Base-by-base conservation (phyloP, 805 yeast species). In the Candida xyloterini region DNA sequence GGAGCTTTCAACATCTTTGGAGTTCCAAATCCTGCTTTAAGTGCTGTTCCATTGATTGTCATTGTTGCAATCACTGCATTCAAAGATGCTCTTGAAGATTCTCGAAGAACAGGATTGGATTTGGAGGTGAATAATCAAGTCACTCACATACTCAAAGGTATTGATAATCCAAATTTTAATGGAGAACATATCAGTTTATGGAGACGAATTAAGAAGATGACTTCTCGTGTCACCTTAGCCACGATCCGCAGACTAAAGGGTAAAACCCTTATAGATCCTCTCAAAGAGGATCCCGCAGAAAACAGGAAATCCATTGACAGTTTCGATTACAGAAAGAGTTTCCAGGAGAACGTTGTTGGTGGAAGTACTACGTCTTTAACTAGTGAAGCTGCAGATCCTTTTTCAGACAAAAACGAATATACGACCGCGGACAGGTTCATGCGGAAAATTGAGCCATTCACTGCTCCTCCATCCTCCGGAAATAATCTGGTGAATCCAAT, bases 1-100 rank as follows among this genome's bases (percentile, higher is more conserved):
- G 96, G 96, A 44, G 84, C 76, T 2, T 83, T 84, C 58, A 69
- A 72, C 36, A 80, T 85, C 27, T 85, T 85, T 59, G 95, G 95
- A 57, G 95, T 85, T 22, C 83, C 89, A 3, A 77, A 73, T 43
- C 95, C 95, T 1, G 86, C 78, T 1, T 57, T 85, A 34, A 73
- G 84, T 8, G 80, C 85, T 5, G 91, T 83, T 22, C 95, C 95
- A 2, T 71, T 85, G 57, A 79, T 84, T 60, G 91, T 82, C 30
- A 84, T 85, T 63, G 86, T 85, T 18, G 59, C 68, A 8, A 72
- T 85, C 31, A 85, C 95, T 1, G 90, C 88, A 0, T 67, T 82
- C 43, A 83, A 83, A 52, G 95, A 85, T 63, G 93, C 87, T 1
- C 64, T 85, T 30, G 95, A 85, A 61, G 95, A 85, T 60, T 83